A percentile compares a stretch with the other conserved stretches of the same genome.
Conservation (phyloP, 352 stramenopile genomes). For the Phytophthora kernoviae region DNA sequence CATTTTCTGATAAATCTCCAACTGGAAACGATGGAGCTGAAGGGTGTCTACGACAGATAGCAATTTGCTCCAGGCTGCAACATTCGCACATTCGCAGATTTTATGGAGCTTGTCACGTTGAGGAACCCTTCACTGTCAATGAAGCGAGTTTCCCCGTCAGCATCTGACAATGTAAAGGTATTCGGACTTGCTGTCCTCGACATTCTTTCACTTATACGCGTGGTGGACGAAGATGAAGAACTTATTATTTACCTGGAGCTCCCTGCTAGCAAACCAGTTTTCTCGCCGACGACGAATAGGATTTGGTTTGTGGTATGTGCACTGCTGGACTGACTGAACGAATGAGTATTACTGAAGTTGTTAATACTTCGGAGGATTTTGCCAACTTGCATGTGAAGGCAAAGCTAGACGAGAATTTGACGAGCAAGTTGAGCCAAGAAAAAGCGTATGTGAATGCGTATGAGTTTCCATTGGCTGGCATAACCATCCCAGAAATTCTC, state of each 20-base stretch:
- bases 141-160: background rate
- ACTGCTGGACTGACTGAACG: background rate
- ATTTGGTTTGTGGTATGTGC: constrained; percentile 1
- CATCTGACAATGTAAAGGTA: background rate
- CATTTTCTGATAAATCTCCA: background rate
- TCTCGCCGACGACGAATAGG: background rate
- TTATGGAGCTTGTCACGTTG: constrained; percentile 21
- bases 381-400: background rate
- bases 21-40: background rate
- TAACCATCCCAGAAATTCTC: background rate
- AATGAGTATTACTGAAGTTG: constrained; percentile 1
- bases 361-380: background rate
- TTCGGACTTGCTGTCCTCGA: background rate
- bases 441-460: background rate
- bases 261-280: background rate
- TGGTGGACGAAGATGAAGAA: too few relatives aligned
- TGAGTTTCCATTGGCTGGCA: background rate
- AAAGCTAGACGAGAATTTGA: background rate
- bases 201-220: too few relatives aligned
- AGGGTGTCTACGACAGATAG: background rate
- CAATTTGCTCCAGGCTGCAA: constrained; percentile 8
- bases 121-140: constrained; percentile 4
- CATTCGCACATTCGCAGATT: constrained; percentile 23
- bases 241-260: background rate
- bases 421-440: too few relatives aligned